These are phyloP conservation scores for Crucihimalaya himalaica DNA, from an alignment of 345 rosid species.

Conservation along the genomic window DNA sequence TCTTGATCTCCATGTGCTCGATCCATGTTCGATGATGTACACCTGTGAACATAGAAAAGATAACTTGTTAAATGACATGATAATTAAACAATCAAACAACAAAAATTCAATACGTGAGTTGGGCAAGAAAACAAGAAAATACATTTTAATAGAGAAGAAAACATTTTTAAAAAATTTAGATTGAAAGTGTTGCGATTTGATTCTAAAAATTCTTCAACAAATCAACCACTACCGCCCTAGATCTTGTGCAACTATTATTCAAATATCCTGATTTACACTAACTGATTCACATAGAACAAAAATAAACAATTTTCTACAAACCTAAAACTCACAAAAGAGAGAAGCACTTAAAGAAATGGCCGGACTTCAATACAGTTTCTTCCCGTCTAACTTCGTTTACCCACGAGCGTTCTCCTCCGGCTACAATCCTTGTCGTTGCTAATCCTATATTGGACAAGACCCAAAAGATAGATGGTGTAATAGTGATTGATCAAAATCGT, in stretches of 20 bases:
- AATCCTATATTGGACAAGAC: slow-evolving; percentile 4
- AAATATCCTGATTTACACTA: slow-evolving; percentile 25
- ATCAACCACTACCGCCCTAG: slow-evolving; percentile 8
- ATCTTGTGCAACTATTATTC: slow-evolving; percentile 13
- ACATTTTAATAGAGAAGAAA: no score
- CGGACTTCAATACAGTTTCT: slow-evolving; percentile 54
- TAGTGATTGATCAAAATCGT: slow-evolving; percentile 22
- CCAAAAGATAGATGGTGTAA: slow-evolving; percentile 23
- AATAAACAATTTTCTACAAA: neutral
- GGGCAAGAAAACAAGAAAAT: no score
- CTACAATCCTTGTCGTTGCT: slow-evolving; percentile 7
- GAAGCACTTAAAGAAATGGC: slow-evolving; percentile 38
- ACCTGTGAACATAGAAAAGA: no score
- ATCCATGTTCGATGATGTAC: no score
- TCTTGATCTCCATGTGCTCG: no score
- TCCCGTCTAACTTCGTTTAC: slow-evolving; percentile 56
- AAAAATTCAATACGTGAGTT: no score
- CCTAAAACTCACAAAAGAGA: no score
- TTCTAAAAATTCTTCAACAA: neutral
- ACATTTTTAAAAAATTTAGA: no score
- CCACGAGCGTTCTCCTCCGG: slow-evolving; percentile 47
- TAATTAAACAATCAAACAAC: no score
- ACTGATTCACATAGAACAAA: slow-evolving; percentile 1
- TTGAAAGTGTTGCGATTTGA: no score
- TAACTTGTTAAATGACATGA: no score